Evolutionary conservation across 306 rosid species (phyloP).

Genomic region (Pyrus betulifolia): DNA sequence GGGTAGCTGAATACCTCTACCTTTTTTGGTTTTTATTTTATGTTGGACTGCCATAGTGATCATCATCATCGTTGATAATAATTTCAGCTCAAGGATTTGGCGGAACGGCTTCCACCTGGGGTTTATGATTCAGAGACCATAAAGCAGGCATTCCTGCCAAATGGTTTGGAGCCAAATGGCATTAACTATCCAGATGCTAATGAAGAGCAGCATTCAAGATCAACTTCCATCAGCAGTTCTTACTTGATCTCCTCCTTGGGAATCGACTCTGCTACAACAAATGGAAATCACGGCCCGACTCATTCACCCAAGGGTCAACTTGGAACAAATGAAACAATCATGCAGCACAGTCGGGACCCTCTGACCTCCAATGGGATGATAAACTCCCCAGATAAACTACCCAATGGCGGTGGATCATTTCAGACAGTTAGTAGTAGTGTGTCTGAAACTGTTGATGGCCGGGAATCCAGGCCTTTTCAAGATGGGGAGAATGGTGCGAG

Average conservation of each 20-base stretch:
- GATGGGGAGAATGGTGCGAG: constrained; percentile 46
- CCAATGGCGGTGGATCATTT: constrained; percentile 38
- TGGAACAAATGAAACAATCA: constrained; percentile 37
- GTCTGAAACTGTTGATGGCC: constrained; percentile 48
- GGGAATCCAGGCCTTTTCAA: constrained; percentile 52
- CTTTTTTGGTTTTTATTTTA: background rate
- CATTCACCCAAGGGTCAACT: constrained; percentile 33
- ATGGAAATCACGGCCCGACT: constrained; percentile 26
- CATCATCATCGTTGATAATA: constrained; percentile 11
- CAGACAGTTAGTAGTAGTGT: constrained; percentile 37
- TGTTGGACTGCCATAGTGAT: constrained; percentile 12
- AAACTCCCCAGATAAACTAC: constrained; percentile 30
- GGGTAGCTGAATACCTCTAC: background rate
- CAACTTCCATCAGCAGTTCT: constrained; percentile 60
- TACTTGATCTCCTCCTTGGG: constrained; percentile 50
- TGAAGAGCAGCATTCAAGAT: constrained; percentile 48
- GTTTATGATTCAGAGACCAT: constrained; percentile 56
- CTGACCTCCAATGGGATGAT: constrained; percentile 36
- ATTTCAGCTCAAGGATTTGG: constrained; percentile 82
- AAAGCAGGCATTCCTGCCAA: constrained; percentile 45
- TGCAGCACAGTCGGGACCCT: constrained; percentile 28
- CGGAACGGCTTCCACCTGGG: constrained; percentile 90
- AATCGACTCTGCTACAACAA: constrained; percentile 39
- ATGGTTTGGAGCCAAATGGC: constrained; percentile 63
- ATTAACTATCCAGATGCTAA: constrained; percentile 37